A percentile compares a stretch with the other conserved stretches of the same genome.
Evolutionary conservation across 805 yeast genomes (phyloP).

Genomic region (Myxozyma neotropica): DNA sequence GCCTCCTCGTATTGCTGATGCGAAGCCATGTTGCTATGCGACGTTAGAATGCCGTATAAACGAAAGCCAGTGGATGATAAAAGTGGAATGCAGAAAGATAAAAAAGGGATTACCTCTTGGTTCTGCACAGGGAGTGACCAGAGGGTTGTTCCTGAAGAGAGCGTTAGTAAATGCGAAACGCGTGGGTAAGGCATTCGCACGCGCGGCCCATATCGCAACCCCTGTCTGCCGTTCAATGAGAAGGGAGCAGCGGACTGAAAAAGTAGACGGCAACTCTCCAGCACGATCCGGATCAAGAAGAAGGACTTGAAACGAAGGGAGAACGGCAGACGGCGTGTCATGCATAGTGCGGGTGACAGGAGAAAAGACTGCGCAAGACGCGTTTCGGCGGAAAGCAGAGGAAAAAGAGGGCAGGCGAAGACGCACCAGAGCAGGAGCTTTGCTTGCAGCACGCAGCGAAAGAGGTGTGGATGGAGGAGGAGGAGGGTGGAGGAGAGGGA

Average conservation of each 20-base stretch:
- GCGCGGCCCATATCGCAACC: no score
- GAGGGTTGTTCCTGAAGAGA: background rate
- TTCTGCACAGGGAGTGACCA: background rate
- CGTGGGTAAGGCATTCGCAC: background rate
- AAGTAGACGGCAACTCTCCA: background rate
- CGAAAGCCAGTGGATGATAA: background rate
- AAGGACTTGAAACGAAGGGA: no score
- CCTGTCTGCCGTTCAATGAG: no score
- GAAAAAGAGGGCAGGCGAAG: background rate
- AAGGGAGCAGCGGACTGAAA: no score
- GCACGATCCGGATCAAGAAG: no score
- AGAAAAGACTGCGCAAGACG: background rate
- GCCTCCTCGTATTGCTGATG: conserved; percentile 37
- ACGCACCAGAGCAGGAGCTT: background rate
- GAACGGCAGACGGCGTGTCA: no score
- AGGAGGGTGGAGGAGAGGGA: background rate
- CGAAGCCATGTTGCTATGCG: conserved; percentile 24
- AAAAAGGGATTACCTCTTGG: background rate
- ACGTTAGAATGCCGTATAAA: background rate
- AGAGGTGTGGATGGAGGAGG: background rate
- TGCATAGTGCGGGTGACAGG: no score
- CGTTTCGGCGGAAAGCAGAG: conserved; percentile 6
- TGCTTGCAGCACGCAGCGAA: background rate
- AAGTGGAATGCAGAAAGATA: background rate
- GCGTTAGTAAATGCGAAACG: background rate